These are phyloP conservation scores for Cicer cuneatum DNA, from an alignment of 306 rosid genomes.

Conservation along the genomic window DNA sequence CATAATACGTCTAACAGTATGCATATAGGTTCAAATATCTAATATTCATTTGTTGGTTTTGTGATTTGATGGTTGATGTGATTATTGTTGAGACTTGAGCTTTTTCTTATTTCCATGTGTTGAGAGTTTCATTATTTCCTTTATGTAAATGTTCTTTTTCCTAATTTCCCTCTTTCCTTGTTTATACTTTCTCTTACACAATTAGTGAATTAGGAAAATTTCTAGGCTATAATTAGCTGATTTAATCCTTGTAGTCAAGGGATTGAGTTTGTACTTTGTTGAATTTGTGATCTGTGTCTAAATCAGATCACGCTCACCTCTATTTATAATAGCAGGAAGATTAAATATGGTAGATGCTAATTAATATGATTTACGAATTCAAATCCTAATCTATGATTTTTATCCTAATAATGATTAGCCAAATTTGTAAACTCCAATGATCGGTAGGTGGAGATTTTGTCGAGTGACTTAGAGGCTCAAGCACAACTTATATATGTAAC, in stretches of 20 bases:
- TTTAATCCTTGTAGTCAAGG: background rate
- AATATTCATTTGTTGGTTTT: conserved; percentile 11
- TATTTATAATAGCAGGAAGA: background rate
- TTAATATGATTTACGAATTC: background rate
- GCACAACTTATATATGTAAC: too few species aligned
- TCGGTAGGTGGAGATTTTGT: too few species aligned
- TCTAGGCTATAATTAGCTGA: background rate
- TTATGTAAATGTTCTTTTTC: background rate
- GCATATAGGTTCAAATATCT: background rate
- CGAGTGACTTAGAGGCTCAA: too few species aligned
- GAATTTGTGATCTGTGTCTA: background rate
- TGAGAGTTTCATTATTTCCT: background rate
- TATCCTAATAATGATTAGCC: too few species aligned
- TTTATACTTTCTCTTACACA: too few species aligned
- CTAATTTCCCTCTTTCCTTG: background rate
- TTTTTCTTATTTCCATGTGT: conserved; percentile 1
- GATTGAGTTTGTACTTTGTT: background rate
- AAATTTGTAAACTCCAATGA: too few species aligned
- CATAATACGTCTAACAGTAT: too few species aligned
- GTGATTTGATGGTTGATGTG: conserved; percentile 14
- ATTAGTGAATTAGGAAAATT: background rate
- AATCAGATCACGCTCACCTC: background rate
- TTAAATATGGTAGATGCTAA: background rate
- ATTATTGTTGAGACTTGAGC: background rate
- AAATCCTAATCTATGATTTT: background rate